Evolutionary conservation across 2,329 filamentous ascomycete species (phyloP), one percentile per base, ranked within the genome.

Genomic region (Fusarium sp.): DNA sequence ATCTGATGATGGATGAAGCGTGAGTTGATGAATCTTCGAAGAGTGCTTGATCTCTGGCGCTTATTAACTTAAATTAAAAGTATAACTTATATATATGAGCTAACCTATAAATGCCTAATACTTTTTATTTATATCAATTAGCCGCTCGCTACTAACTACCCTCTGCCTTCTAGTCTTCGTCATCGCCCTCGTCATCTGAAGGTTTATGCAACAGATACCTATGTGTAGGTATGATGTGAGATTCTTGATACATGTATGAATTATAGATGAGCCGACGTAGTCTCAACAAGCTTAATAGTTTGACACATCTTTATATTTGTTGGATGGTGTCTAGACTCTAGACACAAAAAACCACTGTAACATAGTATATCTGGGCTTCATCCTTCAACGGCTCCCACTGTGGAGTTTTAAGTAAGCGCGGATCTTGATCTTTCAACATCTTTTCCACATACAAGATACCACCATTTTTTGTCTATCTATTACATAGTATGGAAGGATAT

Each of bases 161-260:
- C 63, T 74, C 60, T 58, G 54, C 68, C 58, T 68, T 61, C 23
- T 65, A 65, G n/a, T 74, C 70, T 43, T 72, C 68, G 51, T 74
- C 70, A 58, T 72, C 66, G 8, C 67, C 71, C 15, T 76, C 72
- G 13, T 73, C 75, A 18, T 73, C 73, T 11, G 75, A 77, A 10
- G n/a, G n/a, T n/a, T n/a, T n/a, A n/a, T n/a, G n/a, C n/a, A n/a
- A n/a, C n/a, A n/a, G n/a, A 11, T 31, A 31, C 29, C 4, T 35
- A 17, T 23, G 15, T 10, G 17, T 49, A n/a, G 20, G 20, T 49
- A n/a, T 23, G 20, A 29, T 14, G 27, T 23, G 27, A 31, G n/a
- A 23, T 39, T 45, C 25, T 52, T n/a, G 17, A 33, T n/a, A 27
- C 37, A 47, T 9, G 40, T 25, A 29, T n/a, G 39, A 40, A 25